Conservation (phyloP, 768 basidiomycete species). For the Phlebiopsis gigantea region DNA sequence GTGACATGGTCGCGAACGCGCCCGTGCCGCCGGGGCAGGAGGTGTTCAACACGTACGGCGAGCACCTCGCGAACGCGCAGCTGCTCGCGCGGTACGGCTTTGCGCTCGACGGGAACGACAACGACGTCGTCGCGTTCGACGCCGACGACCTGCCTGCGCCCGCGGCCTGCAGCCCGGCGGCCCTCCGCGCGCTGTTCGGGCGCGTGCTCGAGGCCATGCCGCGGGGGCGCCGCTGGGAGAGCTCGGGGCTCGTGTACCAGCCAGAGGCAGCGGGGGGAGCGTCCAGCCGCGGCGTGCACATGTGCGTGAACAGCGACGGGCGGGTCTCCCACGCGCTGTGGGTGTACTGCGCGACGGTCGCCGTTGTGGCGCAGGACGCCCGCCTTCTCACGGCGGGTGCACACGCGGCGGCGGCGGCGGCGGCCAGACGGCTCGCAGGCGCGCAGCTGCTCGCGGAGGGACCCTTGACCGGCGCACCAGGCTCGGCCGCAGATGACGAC, state of each 20-base stretch:
- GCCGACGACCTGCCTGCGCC: not conserved
- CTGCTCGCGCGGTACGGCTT: slow-evolving; percentile 38
- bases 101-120: slow-evolving; percentile 32
- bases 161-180: not conserved
- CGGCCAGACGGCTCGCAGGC: slow-evolving; percentile 7
- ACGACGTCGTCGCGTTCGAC: slow-evolving; percentile 23
- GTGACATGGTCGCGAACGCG: slow-evolving; percentile 34
- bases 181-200: not conserved
- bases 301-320: slow-evolving; percentile 22
- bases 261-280: not conserved
- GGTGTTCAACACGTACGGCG: slow-evolving; percentile 39
- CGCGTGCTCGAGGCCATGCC: slow-evolving; percentile 1
- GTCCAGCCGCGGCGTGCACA: not conserved
- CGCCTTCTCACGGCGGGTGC: not conserved
- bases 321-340: slow-evolving; percentile 18
- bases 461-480: not conserved
- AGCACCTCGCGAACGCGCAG: slow-evolving; percentile 31
- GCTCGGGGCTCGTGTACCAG: slow-evolving; percentile 9
- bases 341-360: slow-evolving; percentile 15
- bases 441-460: slow-evolving; percentile 6
- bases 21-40: slow-evolving; percentile 26
- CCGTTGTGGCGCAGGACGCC: not conserved
- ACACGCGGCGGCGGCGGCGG: slow-evolving; percentile 2
- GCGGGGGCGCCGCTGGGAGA: not conserved
- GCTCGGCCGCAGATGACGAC: slow-evolving; percentile 9